A percentile compares a stretch with the other conserved stretches of the same genome.
phyloP scores from a whole-genome alignment of 495 filamentous ascomycete species.

The Penicillium paradoxum region DNA sequence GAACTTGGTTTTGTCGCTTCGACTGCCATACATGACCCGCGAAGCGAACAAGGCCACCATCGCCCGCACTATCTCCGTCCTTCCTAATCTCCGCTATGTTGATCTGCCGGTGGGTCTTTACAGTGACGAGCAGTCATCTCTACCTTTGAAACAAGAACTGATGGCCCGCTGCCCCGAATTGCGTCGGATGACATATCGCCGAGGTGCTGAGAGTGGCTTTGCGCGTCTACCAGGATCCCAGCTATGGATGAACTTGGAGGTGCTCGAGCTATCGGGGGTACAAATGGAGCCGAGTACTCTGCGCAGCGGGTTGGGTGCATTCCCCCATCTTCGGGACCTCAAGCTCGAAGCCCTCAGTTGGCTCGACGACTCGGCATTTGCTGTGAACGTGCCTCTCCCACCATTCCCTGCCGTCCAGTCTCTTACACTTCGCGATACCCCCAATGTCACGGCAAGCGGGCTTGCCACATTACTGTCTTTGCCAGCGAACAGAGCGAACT shows the following conservation, averaged over 20 bases:
- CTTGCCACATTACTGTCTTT: slow-evolving; percentile 58
- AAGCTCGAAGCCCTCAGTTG: slow-evolving; percentile 62
- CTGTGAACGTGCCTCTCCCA: slow-evolving; percentile 51
- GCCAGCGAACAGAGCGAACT: slow-evolving; percentile 41
- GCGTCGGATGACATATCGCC: slow-evolving; percentile 79
- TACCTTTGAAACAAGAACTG: slow-evolving; percentile 74
- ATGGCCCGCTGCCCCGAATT: slow-evolving; percentile 77
- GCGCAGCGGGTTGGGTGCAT: slow-evolving; percentile 61
- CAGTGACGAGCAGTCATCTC: slow-evolving; percentile 67
- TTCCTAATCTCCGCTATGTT: slow-evolving; percentile 82
- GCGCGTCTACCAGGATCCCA: slow-evolving; percentile 57
- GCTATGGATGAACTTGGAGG: slow-evolving; percentile 75
- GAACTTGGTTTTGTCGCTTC: slow-evolving; percentile 65
- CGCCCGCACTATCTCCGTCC: slow-evolving; percentile 76
- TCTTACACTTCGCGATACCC: slow-evolving; percentile 61
- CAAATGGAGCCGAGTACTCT: slow-evolving; percentile 67
- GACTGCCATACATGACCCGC: slow-evolving; percentile 94
- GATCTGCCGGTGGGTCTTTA: slow-evolving; percentile 81
- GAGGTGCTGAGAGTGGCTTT: slow-evolving; percentile 74
- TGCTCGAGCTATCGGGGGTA: slow-evolving; percentile 68
- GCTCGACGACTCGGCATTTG: slow-evolving; percentile 73
- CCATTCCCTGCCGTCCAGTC: slow-evolving; percentile 66
- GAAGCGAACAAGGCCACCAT: slow-evolving; percentile 81
- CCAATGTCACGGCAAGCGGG: slow-evolving; percentile 65
- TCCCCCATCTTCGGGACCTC: slow-evolving; percentile 64